Conservation (phyloP, 208 protist species). For the Crithidia fasciculata region DNA sequence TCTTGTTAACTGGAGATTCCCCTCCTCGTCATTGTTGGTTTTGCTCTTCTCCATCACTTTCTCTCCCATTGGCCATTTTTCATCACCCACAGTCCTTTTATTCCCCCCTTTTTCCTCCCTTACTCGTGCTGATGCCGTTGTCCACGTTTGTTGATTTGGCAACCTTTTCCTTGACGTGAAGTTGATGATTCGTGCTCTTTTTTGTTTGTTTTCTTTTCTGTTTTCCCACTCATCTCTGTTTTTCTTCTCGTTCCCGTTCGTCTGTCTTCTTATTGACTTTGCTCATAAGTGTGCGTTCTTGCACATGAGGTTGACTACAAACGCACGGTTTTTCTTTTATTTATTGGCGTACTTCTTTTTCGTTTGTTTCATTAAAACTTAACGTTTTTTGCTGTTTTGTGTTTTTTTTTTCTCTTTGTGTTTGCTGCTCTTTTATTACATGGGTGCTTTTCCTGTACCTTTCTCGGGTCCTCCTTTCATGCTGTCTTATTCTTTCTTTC, state of each 20-base stretch:
- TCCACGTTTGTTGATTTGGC: neutral
- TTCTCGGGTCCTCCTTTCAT: too few relatives aligned
- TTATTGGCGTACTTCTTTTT: too few relatives aligned
- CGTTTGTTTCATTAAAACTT: neutral
- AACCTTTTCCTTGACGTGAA: neutral
- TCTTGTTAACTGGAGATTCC: neutral
- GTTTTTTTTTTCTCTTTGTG: neutral
- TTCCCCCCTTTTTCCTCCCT: constrained; percentile 3
- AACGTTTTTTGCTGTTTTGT: neutral
- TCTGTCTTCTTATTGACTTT: neutral
- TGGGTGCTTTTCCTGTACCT: too few relatives aligned
- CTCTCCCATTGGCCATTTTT: neutral
- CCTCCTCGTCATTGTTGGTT: neutral
- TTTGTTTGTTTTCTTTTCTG: neutral
- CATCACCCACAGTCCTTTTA: neutral
- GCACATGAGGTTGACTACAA: too few relatives aligned
- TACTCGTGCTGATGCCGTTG: neutral
- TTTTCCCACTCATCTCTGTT: neutral
- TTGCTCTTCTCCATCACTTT: constrained; percentile 16
- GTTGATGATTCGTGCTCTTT: neutral
- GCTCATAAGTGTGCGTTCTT: too few relatives aligned
- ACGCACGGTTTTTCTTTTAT: too few relatives aligned
- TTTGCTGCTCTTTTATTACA: neutral
- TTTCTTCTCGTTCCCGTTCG: constrained; percentile 3
- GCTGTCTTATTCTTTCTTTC: too few relatives aligned